phyloP scores from a whole-genome alignment of 805 yeast genomes.

The Tetrapisispora taiwanensis region DNA sequence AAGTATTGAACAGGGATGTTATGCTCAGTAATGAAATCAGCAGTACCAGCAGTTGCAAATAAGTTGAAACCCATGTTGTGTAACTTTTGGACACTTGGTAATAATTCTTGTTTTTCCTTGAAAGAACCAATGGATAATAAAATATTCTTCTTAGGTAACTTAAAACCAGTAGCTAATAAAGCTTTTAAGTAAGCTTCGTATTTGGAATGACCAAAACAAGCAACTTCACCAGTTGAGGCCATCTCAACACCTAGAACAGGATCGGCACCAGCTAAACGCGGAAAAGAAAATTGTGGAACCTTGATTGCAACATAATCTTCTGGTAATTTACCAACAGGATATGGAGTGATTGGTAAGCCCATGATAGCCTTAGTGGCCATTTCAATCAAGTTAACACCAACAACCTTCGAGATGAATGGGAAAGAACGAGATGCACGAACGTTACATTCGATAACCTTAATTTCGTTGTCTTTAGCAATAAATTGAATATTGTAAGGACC shows the following conservation, averaged over 20 bases:
- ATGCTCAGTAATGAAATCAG: slow-evolving; percentile 94
- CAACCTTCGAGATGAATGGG: slow-evolving; percentile 97
- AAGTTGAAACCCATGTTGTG: slow-evolving; percentile 77
- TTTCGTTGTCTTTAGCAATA: slow-evolving; percentile 88
- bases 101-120: slow-evolving; percentile 88
- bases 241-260: slow-evolving; percentile 97
- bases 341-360: slow-evolving; percentile 80
- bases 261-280: slow-evolving; percentile 94
- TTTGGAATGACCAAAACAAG: slow-evolving; percentile 90
- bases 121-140: slow-evolving; percentile 90
- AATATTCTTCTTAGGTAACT: slow-evolving; percentile 88
- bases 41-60: slow-evolving; percentile 98
- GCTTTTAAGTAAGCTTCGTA: slow-evolving; percentile 96
- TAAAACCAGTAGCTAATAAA: slow-evolving; percentile 89
- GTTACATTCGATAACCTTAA: slow-evolving; percentile 96
- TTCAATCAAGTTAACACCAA: slow-evolving; percentile 91
- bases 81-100: slow-evolving; percentile 77
- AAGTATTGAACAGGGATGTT: slow-evolving; percentile 88
- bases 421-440: slow-evolving; percentile 98
- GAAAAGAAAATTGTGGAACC: slow-evolving; percentile 96
- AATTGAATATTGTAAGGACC: slow-evolving; percentile 98
- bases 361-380: slow-evolving; percentile 93
- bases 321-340: slow-evolving; percentile 82
- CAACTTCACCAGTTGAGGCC: slow-evolving; percentile 99
- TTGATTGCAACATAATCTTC: slow-evolving; percentile 91